Percentiles rank a stretch among this genome's conserved stretches.
Evolutionary conservation across 2,329 filamentous ascomycete species (phyloP).

Genomic region (Arthrinium puccinioides): DNA sequence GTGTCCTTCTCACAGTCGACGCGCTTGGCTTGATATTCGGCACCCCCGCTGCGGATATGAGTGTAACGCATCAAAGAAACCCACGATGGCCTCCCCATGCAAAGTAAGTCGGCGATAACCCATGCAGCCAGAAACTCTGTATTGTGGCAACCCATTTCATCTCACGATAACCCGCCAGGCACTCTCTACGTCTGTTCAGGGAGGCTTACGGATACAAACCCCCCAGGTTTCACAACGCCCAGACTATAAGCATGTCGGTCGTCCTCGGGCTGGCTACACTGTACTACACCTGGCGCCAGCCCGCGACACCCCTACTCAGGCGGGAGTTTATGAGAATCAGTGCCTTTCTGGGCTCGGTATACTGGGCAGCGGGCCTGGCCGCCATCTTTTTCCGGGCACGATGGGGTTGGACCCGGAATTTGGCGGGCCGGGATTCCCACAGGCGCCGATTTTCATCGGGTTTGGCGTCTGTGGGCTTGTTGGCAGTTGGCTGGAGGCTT

Average conservation of each 20-base stretch:
- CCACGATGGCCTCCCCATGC: slow-evolving; percentile 38
- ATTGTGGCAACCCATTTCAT: no score
- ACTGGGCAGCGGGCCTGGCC: slow-evolving; percentile 32
- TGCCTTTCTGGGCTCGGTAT: slow-evolving; percentile 29
- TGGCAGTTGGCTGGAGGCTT: slow-evolving; percentile 12
- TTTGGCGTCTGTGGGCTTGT: slow-evolving; percentile 15
- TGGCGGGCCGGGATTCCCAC: slow-evolving; percentile 34
- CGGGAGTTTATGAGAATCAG: slow-evolving; percentile 24
- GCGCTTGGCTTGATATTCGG: slow-evolving; percentile 28
- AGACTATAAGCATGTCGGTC: slow-evolving; percentile 33
- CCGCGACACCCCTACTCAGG: slow-evolving; percentile 13
- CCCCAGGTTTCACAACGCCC: slow-evolving; percentile 31
- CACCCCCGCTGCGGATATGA: slow-evolving; percentile 30
- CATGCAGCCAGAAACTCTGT: no score
- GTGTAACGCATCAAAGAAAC: slow-evolving; percentile 34
- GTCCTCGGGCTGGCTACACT: slow-evolving; percentile 30
- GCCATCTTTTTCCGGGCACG: slow-evolving; percentile 29
- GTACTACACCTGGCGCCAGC: slow-evolving; percentile 29
- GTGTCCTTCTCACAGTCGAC: slow-evolving; percentile 32
- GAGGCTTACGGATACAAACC: background rate
- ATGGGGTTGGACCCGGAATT: slow-evolving; percentile 35
- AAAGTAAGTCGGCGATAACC: slow-evolving; percentile 26
- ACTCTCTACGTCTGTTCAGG: no score
- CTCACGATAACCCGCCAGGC: no score
- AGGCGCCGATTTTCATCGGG: slow-evolving; percentile 22